phyloP scores from a whole-genome alignment of 1,284 basidiomycete genomes.

The Agaricales sp. region DNA sequence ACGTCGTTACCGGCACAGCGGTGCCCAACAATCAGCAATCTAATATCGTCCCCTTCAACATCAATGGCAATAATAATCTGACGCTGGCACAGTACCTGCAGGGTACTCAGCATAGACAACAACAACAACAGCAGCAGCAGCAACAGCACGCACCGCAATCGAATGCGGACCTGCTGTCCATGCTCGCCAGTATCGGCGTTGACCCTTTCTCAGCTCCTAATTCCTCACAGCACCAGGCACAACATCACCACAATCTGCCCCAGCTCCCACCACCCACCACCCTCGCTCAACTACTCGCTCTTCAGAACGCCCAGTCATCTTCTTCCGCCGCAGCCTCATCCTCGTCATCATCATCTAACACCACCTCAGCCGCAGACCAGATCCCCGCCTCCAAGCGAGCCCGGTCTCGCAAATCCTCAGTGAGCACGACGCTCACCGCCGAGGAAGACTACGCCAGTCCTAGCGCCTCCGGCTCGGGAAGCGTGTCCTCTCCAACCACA shows the following conservation, averaged over 20 bases:
- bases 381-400: conserved; percentile 39
- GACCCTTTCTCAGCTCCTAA: conserved; percentile 21
- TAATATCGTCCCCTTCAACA: conserved; percentile 31
- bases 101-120: background rate
- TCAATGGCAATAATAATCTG: too few species aligned
- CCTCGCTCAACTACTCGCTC: conserved; percentile 48
- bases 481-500: conserved; percentile 13
- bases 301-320: conserved; percentile 13
- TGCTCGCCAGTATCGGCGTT: background rate
- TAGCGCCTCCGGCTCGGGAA: background rate
- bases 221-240: conserved; percentile 16
- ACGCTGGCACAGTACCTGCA: background rate
- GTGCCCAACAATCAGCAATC: conserved; percentile 15
- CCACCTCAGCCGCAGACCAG: conserved; percentile 9
- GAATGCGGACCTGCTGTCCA: conserved; percentile 25
- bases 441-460: background rate
- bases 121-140: background rate
- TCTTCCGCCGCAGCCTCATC: conserved; percentile 12
- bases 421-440: conserved; percentile 15
- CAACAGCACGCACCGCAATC: conserved; percentile 45
- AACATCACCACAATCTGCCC: conserved; percentile 19
- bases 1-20: conserved; percentile 40
- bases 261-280: conserved; percentile 33
- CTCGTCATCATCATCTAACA: conserved; percentile 12
- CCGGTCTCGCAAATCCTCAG: conserved; percentile 42